Conservation (phyloP, 768 basidiomycete species). For the Gloeophyllum trabeum region DNA sequence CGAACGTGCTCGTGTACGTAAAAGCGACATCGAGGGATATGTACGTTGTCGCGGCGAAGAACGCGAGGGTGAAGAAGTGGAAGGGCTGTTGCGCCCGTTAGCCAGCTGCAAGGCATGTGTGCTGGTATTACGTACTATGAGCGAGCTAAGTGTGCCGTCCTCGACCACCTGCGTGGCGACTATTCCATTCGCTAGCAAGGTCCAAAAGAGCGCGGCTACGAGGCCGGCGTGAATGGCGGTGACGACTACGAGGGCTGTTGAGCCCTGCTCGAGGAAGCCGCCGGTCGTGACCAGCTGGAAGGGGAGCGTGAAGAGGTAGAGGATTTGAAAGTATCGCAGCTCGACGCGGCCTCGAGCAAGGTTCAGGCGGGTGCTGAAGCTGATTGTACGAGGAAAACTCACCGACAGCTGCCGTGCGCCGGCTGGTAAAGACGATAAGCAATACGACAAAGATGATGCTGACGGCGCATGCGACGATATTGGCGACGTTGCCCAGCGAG, state of each 20-base stretch:
- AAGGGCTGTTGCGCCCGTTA: constrained; percentile 38
- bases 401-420: constrained; percentile 86
- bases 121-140: constrained; percentile 37
- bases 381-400: constrained; percentile 16
- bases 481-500: constrained; percentile 74
- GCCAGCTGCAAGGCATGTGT: not conserved
- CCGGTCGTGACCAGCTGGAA: constrained; percentile 79
- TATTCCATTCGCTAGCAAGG: constrained; percentile 62
- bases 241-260: constrained; percentile 54
- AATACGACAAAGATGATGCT: constrained; percentile 48
- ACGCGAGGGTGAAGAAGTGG: constrained; percentile 36
- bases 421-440: constrained; percentile 46
- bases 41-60: constrained; percentile 70
- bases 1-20: constrained; percentile 48
- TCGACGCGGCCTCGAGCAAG: constrained; percentile 48
- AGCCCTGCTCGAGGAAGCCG: constrained; percentile 69
- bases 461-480: constrained; percentile 72
- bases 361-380: not conserved
- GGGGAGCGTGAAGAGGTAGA: constrained; percentile 64
- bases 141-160: constrained; percentile 68
- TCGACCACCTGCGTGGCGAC: constrained; percentile 88
- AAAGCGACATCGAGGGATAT: constrained; percentile 78
- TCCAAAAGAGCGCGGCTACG: constrained; percentile 73
- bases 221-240: constrained; percentile 74
- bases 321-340: constrained; percentile 48